Evolutionary conservation across 2,329 filamentous ascomycete species (phyloP).

Genomic region (Eutypa lata): DNA sequence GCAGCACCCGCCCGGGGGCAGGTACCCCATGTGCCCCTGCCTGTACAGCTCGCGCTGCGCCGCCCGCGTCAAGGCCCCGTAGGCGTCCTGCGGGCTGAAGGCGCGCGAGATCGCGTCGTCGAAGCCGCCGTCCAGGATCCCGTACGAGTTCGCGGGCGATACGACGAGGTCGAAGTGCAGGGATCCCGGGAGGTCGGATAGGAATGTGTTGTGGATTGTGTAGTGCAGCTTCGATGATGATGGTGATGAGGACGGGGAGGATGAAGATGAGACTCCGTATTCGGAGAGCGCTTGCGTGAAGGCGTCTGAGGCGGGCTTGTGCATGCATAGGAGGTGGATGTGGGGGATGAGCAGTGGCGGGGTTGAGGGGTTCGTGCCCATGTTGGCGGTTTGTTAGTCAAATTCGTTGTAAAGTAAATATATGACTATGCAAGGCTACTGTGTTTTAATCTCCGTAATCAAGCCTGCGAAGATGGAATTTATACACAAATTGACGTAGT

Average conservation of each 20-base stretch:
- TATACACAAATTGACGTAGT: too few relatives aligned
- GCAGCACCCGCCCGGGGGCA: constrained; percentile 48
- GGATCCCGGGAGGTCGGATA: constrained; percentile 33
- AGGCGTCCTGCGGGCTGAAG: constrained; percentile 42
- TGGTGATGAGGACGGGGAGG: neutral
- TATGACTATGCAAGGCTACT: too few relatives aligned
- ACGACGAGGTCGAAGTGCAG: constrained; percentile 46
- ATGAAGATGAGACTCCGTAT: constrained; percentile 26
- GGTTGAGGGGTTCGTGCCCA: too few relatives aligned
- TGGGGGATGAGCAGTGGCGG: constrained; percentile 27
- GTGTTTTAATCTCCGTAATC: too few relatives aligned
- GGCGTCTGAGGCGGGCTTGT: constrained; percentile 33
- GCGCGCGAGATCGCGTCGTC: constrained; percentile 51
- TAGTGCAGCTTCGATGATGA: constrained; percentile 15
- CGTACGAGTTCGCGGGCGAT: constrained; percentile 54
- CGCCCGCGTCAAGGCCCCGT: constrained; percentile 43
- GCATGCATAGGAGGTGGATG: constrained; percentile 40
- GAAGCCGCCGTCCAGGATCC: constrained; percentile 51
- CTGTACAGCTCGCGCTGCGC: constrained; percentile 43
- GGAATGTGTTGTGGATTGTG: constrained; percentile 35
- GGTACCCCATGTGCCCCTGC: constrained; percentile 44
- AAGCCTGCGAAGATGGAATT: too few relatives aligned
- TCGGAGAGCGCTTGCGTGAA: constrained; percentile 33
- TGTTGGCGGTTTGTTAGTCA: too few relatives aligned
- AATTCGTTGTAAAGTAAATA: too few relatives aligned